Percentiles rank a stretch among this genome's conserved stretches.
Evolutionary conservation across 2,329 filamentous ascomycete species (phyloP).

Genomic region (Hymenoscyphus linearis): DNA sequence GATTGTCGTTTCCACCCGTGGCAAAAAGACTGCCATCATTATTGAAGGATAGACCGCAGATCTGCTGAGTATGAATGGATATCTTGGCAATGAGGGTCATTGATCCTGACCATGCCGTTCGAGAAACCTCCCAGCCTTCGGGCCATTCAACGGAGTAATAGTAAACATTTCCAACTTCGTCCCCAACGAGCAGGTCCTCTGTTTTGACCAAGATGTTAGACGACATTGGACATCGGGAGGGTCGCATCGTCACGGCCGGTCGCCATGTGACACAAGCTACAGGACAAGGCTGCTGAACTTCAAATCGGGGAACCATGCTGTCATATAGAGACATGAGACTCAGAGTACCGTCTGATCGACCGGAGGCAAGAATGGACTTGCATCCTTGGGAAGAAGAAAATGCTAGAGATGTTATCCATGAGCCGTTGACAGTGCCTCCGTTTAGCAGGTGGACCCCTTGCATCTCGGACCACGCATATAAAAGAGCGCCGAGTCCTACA

Average conservation of each 20-base stretch:
- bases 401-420: conserved; percentile 75
- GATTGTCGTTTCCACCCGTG: conserved; percentile 88
- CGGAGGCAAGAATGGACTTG: conserved; percentile 78
- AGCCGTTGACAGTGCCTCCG: conserved; percentile 41
- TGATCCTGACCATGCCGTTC: conserved; percentile 68
- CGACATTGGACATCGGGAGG: conserved; percentile 43
- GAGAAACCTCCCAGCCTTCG: conserved; percentile 53
- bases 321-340: conserved; percentile 74
- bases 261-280: conserved; percentile 81
- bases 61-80: conserved; percentile 76
- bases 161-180: conserved; percentile 76
- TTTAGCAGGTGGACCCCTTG: conserved; percentile 57
- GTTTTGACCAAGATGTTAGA: conserved; percentile 52
- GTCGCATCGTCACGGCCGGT: conserved; percentile 51
- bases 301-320: conserved; percentile 62
- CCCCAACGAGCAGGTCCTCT: conserved; percentile 83
- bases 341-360: conserved; percentile 70
- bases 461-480: conserved; percentile 86
- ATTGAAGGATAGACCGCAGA: conserved; percentile 91
- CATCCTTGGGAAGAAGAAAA: conserved; percentile 78
- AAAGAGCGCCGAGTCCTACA: conserved; percentile 70
- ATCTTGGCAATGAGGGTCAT: conserved; percentile 75
- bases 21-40: conserved; percentile 70
- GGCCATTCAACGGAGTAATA: conserved; percentile 91
- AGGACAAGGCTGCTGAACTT: conserved; percentile 64